Base-by-base conservation (phyloP, 495 filamentous ascomycete genomes). In the Penicillium atrosanguineum region DNA sequence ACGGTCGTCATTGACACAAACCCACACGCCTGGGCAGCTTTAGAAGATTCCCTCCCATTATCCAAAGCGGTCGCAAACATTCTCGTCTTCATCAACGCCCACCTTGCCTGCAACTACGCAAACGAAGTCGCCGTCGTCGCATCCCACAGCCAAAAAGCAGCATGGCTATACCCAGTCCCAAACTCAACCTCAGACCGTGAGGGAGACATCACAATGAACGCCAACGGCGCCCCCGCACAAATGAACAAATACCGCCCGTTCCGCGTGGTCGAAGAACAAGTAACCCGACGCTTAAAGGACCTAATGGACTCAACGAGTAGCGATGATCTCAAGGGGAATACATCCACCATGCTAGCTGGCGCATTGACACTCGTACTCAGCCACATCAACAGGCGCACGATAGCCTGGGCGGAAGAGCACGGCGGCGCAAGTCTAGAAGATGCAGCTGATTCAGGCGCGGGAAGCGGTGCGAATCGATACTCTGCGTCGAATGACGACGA, bases 171-270 rank as follows among this genome's bases (percentile, higher is more conserved):
- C 57, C 94, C 95, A 5, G 69, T 47, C 40, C 52, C 48, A 34
- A 40, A 46, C 45, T 48, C 59, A 55, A 42, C 64, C 44, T 34
- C 53, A 21, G 62, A 70, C 41, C 40, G 21, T n/a, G 73, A 78
- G 48, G 71, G 71, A 15, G 72, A 77, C 50, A 57, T 70, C 29
- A 20, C 59, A 20, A 74, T 73, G 62, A 68, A 69, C 44, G 57
- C 31, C 31, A 57, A 18, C 37, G 44, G 44, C 44, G 52, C 21
- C 19, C 40, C 58, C 29, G 16, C 60, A 18, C 79, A 85, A 63
- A 85, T 90, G 31, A 97, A 96, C 78, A 96, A 97, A 77, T 97
- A 93, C 73, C 88, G 89, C 1, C 89, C 90, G 12, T 98, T 97
- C 74, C 82, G 87, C 36, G 75, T 89, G 49, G 82, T 98, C 57